Evolutionary conservation across 768 basidiomycete genomes (phyloP).

Genomic region (Mycena metata): DNA sequence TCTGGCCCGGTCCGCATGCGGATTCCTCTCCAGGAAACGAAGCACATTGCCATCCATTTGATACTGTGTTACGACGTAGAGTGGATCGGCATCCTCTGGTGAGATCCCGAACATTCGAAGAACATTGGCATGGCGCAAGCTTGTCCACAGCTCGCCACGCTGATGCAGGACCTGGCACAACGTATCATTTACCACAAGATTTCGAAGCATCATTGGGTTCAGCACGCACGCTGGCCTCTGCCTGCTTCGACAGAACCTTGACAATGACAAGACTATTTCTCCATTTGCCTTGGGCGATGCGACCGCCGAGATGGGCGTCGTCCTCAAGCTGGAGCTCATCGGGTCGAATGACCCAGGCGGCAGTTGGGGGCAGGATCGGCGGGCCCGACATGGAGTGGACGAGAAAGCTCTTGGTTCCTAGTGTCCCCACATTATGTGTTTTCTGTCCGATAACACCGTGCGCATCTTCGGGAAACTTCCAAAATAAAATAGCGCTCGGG

Average conservation of each 20-base stretch:
- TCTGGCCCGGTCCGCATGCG: constrained; percentile 37
- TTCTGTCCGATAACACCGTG: constrained; percentile 26
- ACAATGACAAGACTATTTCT: constrained; percentile 29
- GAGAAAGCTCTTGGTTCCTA: constrained; percentile 7
- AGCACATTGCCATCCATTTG: constrained; percentile 40
- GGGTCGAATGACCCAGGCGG: constrained; percentile 33
- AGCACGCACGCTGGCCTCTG: constrained; percentile 25
- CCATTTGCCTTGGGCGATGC: constrained; percentile 34
- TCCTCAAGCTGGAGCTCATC: constrained; percentile 28
- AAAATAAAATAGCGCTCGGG: not conserved
- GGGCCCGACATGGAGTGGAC: constrained; percentile 32
- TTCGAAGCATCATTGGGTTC: not conserved
- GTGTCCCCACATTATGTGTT: constrained; percentile 16
- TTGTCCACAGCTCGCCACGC: constrained; percentile 41
- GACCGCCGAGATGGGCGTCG: constrained; percentile 26
- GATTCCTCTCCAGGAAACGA: constrained; percentile 39
- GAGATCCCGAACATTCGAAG: constrained; percentile 42
- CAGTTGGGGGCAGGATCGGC: constrained; percentile 21
- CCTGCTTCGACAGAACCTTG: constrained; percentile 35
- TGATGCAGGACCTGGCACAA: constrained; percentile 34
- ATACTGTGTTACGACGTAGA: constrained; percentile 39
- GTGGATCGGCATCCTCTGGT: constrained; percentile 41
- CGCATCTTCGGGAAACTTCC: not conserved
- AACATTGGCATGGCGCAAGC: constrained; percentile 40
- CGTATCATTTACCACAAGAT: constrained; percentile 5